A percentile compares a stretch with the other conserved stretches of the same genome.
Conservation (phyloP, 2,329 filamentous ascomycete species). For the Colletotrichum echinochloae region DNA sequence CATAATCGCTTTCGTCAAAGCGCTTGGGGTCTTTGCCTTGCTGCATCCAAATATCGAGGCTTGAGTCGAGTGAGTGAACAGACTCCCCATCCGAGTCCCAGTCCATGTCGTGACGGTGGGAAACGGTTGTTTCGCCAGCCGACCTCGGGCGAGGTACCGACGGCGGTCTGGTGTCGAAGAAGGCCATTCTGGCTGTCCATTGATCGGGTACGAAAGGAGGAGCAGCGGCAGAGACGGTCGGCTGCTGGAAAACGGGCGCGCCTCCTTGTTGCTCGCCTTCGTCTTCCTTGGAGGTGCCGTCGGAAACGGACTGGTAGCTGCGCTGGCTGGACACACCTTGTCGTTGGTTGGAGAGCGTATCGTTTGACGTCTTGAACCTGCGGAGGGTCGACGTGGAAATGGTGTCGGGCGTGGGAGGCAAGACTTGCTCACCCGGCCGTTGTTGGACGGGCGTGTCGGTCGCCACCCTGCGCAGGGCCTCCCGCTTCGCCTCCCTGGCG, state of each 20-base stretch:
- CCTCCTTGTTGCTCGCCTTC: slow-evolving; percentile 38
- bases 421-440: slow-evolving; percentile 56
- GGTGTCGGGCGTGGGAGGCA: slow-evolving; percentile 71
- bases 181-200: slow-evolving; percentile 40
- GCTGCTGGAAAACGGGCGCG: slow-evolving; percentile 44
- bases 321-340: slow-evolving; percentile 47
- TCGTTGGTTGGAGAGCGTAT: slow-evolving; percentile 55
- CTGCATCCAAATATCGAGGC: slow-evolving; percentile 68
- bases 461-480: slow-evolving; percentile 60
- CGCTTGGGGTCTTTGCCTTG: slow-evolving; percentile 59
- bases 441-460: slow-evolving; percentile 59
- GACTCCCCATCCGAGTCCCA: slow-evolving; percentile 61
- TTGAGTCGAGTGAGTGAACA: slow-evolving; percentile 59
- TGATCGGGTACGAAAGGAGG: slow-evolving; percentile 50
- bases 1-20: slow-evolving; percentile 28
- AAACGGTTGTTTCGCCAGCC: slow-evolving; percentile 59
- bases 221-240: slow-evolving; percentile 47
- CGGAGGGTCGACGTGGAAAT: slow-evolving; percentile 68
- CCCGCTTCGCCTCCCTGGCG: slow-evolving; percentile 61
- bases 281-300: slow-evolving; percentile 43
- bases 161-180: slow-evolving; percentile 48
- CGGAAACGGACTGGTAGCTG: slow-evolving; percentile 49
- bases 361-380: slow-evolving; percentile 63
- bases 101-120: slow-evolving; percentile 53
- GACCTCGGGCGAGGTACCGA: slow-evolving; percentile 59